These are phyloP conservation scores for Fusarium keratoplasticum DNA, from an alignment of 2,329 filamentous ascomycete genomes.

Conservation along the genomic window DNA sequence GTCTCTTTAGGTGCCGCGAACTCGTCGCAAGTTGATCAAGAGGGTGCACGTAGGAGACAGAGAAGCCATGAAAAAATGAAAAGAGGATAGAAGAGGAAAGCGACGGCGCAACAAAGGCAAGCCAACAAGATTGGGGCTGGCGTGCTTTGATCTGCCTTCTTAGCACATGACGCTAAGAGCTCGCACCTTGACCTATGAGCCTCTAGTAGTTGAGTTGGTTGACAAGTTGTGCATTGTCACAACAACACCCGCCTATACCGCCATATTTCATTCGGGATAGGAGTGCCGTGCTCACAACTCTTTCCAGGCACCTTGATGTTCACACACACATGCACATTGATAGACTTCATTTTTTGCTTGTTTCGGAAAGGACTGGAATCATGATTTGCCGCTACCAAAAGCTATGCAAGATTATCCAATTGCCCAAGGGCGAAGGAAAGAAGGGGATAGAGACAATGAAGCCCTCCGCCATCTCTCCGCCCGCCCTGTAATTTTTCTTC, in stretches of 20 bases:
- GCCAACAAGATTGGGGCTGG: background rate
- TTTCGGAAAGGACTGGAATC: constrained; percentile 34
- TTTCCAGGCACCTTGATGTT: background rate
- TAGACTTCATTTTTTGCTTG: constrained; percentile 15
- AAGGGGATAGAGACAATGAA: constrained; percentile 25
- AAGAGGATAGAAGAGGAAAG: background rate
- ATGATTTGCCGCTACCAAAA: constrained; percentile 34
- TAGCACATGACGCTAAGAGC: background rate
- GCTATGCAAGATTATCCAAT: constrained; percentile 4
- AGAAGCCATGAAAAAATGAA: background rate
- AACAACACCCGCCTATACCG: constrained; percentile 23
- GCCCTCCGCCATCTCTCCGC: constrained; percentile 5
- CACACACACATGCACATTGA: background rate
- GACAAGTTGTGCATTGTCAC: constrained; percentile 3
- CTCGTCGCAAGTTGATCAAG: background rate
- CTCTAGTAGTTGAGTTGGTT: background rate
- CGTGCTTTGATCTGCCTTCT: background rate
- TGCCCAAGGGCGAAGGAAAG: background rate
- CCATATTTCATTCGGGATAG: constrained; percentile 6
- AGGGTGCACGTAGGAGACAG: background rate
- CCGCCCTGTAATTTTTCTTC: background rate
- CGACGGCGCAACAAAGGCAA: background rate
- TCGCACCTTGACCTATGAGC: background rate
- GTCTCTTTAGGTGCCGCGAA: background rate
- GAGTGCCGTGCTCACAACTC: background rate